A percentile compares a stretch with the other conserved stretches of the same genome.
phyloP scores from a whole-genome alignment of 176 grass and related monocot species.

The Hsuehochloa calcarea region DNA sequence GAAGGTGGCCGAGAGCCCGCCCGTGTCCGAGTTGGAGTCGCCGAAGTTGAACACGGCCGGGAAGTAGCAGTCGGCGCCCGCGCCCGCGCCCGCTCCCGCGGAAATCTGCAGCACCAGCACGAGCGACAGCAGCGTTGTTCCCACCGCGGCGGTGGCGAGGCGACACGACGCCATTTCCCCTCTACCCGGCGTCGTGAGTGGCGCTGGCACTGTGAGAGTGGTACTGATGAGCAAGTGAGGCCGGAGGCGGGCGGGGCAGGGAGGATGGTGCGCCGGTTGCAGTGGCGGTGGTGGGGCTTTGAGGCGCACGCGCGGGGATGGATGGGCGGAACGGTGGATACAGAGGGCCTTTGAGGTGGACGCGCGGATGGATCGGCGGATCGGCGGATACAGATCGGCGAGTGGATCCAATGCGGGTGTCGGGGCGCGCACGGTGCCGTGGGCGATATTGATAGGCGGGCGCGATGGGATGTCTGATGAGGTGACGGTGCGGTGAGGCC shows the following conservation, averaged over 20 bases:
- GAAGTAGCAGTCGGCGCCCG: conserved; percentile 55
- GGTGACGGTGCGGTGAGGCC: neutral
- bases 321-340: neutral
- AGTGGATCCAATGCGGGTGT: neutral
- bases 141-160: neutral
- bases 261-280: neutral
- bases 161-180: neutral
- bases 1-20: conserved; percentile 74
- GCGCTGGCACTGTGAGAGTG: neutral
- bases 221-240: neutral
- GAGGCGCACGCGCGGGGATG: neutral
- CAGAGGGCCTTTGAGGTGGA: too few relatives aligned
- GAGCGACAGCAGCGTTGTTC: neutral
- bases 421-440: neutral
- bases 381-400: neutral
- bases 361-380: neutral
- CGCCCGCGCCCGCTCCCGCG: neutral
- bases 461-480: neutral
- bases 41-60: conserved; percentile 93
- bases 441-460: neutral
- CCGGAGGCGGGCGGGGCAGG: neutral
- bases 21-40: conserved; percentile 92
- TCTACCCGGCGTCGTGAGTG: neutral
- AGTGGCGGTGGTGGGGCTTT: neutral
- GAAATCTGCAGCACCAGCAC: neutral